A percentile compares a stretch with the other conserved stretches of the same genome.
Evolutionary conservation across 225 moss, liverwort and hornwort genomes (phyloP).

Genomic region (Lunularia cruciata): DNA sequence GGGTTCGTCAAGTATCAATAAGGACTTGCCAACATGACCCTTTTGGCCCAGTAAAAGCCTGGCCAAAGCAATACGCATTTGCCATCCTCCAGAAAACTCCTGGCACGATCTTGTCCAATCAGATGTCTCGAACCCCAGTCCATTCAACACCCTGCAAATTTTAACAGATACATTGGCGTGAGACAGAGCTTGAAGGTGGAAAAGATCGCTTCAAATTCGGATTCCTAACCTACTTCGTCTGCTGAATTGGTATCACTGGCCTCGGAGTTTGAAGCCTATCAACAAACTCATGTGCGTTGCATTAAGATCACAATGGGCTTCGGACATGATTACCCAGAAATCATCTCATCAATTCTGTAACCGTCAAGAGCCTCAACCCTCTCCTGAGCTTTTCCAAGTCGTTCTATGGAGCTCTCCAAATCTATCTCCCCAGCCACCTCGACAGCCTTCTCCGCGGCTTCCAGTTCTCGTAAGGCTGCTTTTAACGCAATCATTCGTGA

Average conservation of each 20-base stretch:
- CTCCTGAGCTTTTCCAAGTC: conserved; percentile 82
- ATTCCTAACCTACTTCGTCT: too few species aligned
- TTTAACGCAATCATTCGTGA: conserved; percentile 94
- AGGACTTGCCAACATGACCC: conserved; percentile 78
- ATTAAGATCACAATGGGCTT: neutral
- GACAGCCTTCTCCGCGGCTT: conserved; percentile 69
- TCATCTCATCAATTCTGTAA: conserved; percentile 92
- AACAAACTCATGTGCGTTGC: neutral
- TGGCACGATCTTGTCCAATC: conserved; percentile 85
- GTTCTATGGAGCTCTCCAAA: conserved; percentile 59
- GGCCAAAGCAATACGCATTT: conserved; percentile 97
- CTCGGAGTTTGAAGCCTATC: neutral
- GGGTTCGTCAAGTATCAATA: conserved; percentile 93
- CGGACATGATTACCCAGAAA: conserved; percentile 67
- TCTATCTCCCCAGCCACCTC: conserved; percentile 71
- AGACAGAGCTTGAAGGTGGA: neutral
- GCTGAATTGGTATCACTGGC: too few species aligned
- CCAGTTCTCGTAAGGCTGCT: conserved; percentile 64
- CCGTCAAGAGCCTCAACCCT: conserved; percentile 87
- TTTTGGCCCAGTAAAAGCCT: conserved; percentile 84
- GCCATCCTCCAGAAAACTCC: conserved; percentile 99
- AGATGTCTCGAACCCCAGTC: conserved; percentile 87
- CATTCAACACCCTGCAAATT: conserved; percentile 75
- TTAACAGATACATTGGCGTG: neutral
- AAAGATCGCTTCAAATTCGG: neutral